Conservation (phyloP, 2,329 filamentous ascomycete species). For the Sporothrix phasma region DNA sequence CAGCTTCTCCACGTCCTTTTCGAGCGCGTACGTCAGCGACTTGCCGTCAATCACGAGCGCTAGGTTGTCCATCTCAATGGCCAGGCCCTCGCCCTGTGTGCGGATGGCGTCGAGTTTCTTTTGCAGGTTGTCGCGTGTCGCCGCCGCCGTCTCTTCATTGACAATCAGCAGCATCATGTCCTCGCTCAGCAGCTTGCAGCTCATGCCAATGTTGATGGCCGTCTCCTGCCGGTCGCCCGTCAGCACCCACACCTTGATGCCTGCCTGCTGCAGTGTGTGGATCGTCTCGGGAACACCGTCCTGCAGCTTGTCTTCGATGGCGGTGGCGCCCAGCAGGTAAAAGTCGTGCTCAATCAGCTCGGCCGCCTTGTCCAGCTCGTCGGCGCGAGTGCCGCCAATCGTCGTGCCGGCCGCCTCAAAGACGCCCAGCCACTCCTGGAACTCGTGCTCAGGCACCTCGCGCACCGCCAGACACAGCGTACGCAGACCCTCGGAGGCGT, state of each 20-base stretch:
- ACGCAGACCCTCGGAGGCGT: constrained; percentile 88
- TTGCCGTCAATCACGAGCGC: constrained; percentile 95
- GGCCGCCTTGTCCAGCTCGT: constrained; percentile 93
- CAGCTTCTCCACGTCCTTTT: constrained; percentile 84
- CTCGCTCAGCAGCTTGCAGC: constrained; percentile 94
- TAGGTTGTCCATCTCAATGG: constrained; percentile 68
- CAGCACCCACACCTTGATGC: constrained; percentile 97
- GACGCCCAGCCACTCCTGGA: constrained; percentile 73
- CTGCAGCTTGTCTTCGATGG: constrained; percentile 93
- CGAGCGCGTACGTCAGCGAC: constrained; percentile 83
- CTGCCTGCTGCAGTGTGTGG: constrained; percentile 88
- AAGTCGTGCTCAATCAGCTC: constrained; percentile 93
- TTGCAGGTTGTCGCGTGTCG: constrained; percentile 76
- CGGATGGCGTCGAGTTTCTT: constrained; percentile 90
- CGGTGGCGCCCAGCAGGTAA: constrained; percentile 83
- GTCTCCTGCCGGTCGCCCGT: constrained; percentile 97
- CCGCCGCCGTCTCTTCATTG: constrained; percentile 74
- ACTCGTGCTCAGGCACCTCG: constrained; percentile 84
- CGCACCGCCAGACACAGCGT: constrained; percentile 93
- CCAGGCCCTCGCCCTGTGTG: constrained; percentile 65
- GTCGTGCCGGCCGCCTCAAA: constrained; percentile 85
- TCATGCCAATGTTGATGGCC: constrained; percentile 99
- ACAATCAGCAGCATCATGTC: constrained; percentile 97
- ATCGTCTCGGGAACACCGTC: constrained; percentile 98
- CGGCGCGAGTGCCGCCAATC: constrained; percentile 80